These are phyloP conservation scores for Ramaria sp. DNA, from an alignment of 768 basidiomycete genomes.

Conservation along the genomic window DNA sequence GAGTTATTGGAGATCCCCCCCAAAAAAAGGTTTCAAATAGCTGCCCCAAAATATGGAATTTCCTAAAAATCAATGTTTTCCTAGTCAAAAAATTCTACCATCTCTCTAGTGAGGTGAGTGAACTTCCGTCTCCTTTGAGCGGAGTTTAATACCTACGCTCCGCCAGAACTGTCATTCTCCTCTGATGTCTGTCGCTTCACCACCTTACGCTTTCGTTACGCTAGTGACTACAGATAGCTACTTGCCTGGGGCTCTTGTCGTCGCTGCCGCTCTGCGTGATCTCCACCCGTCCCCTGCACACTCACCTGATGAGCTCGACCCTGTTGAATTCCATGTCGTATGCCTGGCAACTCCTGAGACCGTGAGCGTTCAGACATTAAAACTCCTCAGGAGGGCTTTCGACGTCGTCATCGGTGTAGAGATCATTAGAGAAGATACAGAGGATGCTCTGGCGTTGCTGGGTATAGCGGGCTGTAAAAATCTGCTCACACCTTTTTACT, in stretches of 20 bases:
- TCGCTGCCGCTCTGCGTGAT: slow-evolving; percentile 80
- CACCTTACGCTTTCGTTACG: slow-evolving; percentile 74
- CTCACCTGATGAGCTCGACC: slow-evolving; percentile 42
- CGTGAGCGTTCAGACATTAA: slow-evolving; percentile 73
- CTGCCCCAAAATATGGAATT: no score
- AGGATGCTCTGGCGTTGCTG: slow-evolving; percentile 61
- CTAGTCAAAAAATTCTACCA: no score
- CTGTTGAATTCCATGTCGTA: slow-evolving; percentile 52
- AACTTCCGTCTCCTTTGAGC: neutral
- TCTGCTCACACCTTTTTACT: slow-evolving; percentile 20
- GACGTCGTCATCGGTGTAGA: slow-evolving; percentile 89
- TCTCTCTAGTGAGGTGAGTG: no score
- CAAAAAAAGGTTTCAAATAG: no score
- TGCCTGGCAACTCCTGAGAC: slow-evolving; percentile 94
- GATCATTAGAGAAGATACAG: slow-evolving; percentile 60
- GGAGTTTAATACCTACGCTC: neutral
- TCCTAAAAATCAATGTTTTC: no score
- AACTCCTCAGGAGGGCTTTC: slow-evolving; percentile 67
- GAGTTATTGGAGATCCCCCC: no score
- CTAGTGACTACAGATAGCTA: slow-evolving; percentile 88
- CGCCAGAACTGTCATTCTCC: neutral
- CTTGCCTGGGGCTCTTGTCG: slow-evolving; percentile 83
- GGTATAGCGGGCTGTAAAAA: slow-evolving; percentile 35
- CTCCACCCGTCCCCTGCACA: slow-evolving; percentile 52
- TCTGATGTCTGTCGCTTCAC: neutral